Conservation (phyloP, 495 filamentous ascomycete genomes). For the Penicillium desertorum region DNA sequence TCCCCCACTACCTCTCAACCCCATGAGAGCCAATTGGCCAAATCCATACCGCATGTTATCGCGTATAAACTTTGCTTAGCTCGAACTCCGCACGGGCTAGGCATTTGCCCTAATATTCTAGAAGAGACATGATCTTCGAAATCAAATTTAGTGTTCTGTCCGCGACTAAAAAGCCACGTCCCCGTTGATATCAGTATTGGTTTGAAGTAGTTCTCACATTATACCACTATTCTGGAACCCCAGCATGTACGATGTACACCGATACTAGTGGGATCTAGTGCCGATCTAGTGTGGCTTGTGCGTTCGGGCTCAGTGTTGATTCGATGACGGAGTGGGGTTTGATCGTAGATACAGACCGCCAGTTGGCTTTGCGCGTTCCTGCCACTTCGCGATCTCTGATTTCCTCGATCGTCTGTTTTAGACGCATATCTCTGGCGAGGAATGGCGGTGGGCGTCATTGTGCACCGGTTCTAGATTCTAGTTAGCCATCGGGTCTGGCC, state of each 20-base stretch:
- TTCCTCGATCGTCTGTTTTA: not conserved
- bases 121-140: not conserved
- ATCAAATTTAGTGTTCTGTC: not conserved
- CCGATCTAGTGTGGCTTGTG: constrained; percentile 6
- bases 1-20: not conserved
- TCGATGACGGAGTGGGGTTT: not conserved
- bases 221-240: not conserved
- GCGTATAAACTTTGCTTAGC: not conserved
- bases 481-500: not conserved
- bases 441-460: not conserved
- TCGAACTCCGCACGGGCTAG: not conserved
- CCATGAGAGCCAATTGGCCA: not conserved
- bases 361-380: not conserved
- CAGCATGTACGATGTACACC: not conserved
- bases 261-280: constrained; percentile 3
- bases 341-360: constrained; percentile 7
- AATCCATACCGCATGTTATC: constrained; percentile 7
- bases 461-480: not conserved
- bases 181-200: not conserved
- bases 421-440: not conserved
- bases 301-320: not conserved
- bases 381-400: not conserved
- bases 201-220: not conserved
- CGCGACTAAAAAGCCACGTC: not conserved
- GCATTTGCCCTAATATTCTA: not conserved